Percentiles rank a stretch among this genome's conserved stretches.
Conservation (phyloP, 805 yeast genomes). For the Ogataea dorogensis region DNA sequence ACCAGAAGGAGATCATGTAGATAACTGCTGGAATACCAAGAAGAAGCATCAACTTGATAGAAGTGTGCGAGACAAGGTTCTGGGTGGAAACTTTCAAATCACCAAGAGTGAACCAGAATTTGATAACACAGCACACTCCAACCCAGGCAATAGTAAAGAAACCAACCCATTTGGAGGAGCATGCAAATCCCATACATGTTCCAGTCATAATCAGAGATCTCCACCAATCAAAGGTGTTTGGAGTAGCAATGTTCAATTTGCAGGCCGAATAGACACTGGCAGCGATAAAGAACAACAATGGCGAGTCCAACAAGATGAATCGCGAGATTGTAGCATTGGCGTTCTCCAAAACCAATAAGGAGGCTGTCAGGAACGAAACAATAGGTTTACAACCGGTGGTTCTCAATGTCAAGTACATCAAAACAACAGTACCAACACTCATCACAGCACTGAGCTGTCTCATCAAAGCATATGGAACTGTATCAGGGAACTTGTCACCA, state of each 20-base stretch:
- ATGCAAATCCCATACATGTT: constrained; percentile 68
- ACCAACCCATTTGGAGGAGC: constrained; percentile 83
- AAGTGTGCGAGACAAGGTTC: constrained; percentile 45
- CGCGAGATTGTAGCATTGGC: constrained; percentile 70
- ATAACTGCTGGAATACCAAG: constrained; percentile 57
- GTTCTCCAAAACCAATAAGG: constrained; percentile 62
- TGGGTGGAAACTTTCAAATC: constrained; percentile 54
- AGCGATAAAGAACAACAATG: constrained; percentile 74
- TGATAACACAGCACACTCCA: constrained; percentile 58
- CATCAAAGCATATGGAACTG: constrained; percentile 66
- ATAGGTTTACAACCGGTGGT: constrained; percentile 67
- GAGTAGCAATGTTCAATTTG: constrained; percentile 61
- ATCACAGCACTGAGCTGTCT: constrained; percentile 65
- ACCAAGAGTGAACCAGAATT: constrained; percentile 71
- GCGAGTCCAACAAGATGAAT: constrained; percentile 73
- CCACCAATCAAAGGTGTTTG: constrained; percentile 59
- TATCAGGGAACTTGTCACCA: constrained; percentile 59
- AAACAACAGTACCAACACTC: constrained; percentile 66
- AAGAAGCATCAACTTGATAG: constrained; percentile 50
- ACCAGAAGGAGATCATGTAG: constrained; percentile 56
- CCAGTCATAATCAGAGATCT: constrained; percentile 64
- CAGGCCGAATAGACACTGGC: constrained; percentile 63
- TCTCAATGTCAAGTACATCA: constrained; percentile 67
- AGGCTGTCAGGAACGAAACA: constrained; percentile 56
- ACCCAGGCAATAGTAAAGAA: constrained; percentile 78